phyloP scores from a whole-genome alignment of 345 rosid genomes.

The Nephelium lappaceum region DNA sequence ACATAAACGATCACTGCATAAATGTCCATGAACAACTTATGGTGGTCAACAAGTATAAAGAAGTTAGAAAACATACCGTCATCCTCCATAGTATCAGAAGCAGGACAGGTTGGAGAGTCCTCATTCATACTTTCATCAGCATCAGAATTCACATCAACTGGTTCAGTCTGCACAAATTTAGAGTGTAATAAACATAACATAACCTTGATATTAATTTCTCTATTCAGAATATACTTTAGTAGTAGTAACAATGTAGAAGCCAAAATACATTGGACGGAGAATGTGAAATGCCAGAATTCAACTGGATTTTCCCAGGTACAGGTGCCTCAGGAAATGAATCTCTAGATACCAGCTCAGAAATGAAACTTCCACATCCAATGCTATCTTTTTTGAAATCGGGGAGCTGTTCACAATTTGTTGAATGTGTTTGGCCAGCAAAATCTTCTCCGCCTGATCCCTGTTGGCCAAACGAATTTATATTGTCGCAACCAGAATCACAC shows the following conservation, averaged over 20 bases:
- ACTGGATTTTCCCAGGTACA: slow-evolving; percentile 45
- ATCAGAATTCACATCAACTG: slow-evolving; percentile 51
- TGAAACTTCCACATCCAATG: slow-evolving; percentile 35
- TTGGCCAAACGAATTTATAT: slow-evolving; percentile 17
- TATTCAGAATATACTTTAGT: slow-evolving; percentile 17
- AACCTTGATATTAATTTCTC: slow-evolving; percentile 5
- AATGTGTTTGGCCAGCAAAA: slow-evolving; percentile 29
- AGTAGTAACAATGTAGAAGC: slow-evolving; percentile 16
- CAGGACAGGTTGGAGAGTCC: slow-evolving; percentile 46
- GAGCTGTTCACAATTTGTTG: slow-evolving; percentile 33
- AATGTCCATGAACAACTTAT: slow-evolving; percentile 14
- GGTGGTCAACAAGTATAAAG: neutral
- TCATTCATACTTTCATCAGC: slow-evolving; percentile 54
- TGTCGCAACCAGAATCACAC: slow-evolving; percentile 37
- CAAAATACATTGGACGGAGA: slow-evolving; percentile 58
- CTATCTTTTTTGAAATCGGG: slow-evolving; percentile 30
- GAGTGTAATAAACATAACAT: slow-evolving; percentile 22
- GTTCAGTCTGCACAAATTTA: slow-evolving; percentile 48
- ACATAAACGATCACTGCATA: slow-evolving; percentile 19
- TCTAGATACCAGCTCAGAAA: slow-evolving; percentile 35
- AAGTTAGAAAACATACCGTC: slow-evolving; percentile 40
- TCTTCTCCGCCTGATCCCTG: slow-evolving; percentile 22
- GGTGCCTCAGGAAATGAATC: slow-evolving; percentile 38
- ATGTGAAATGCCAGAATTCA: slow-evolving; percentile 35
- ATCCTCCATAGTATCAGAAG: slow-evolving; percentile 52